Evolutionary conservation across 1,139 yeast species (phyloP), one percentile per base, ranked within the genome.

Genomic region (Candida sanyaensis): DNA sequence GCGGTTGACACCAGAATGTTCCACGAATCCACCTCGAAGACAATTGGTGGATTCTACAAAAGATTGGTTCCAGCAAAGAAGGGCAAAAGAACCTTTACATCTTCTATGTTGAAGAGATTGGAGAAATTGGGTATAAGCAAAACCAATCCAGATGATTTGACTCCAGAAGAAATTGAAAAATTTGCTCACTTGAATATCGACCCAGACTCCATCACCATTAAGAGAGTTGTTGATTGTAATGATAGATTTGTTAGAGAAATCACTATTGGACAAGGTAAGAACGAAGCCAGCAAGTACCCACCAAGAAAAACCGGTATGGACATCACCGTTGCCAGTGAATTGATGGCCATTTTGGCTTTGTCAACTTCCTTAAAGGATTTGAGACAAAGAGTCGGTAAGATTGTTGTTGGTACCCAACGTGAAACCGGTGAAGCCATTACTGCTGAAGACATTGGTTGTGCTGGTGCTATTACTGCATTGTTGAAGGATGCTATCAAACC

Each of bases 1-100:
- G 99, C 99, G 33, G 87, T 93, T 58, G 99, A 93, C 71, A 91
- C 99, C n/a, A 85, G 99, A 71, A 91, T 93, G 81, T 93, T 93
- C 83, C 99, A 93, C 69, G 99, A 93, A 74, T 69, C 78, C 57
- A 88, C 97, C 12, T 97, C 91, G 72, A 86, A 86, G 21, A 17
- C 21, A 66, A 96, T 90, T 68, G 90, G 84, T 47, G 87, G 92
- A 40, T 80, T 93, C 55, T 91, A 86, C 77, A 88, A 83, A 67
- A 82, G 98, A 68, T 77, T 92, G 60, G 96, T 90, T 9, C 97
- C 97, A 37, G 80, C 82, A 45, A 89, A 89, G 69, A 89, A 88
- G 70, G 96, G 97, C 40, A 75, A 69, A 45, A 84, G 97, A 68
- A 80, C 73, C 53, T 89, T 93, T 71, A 83, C 96, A 34, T 75